Percentiles rank a stretch among this genome's conserved stretches.
Evolutionary conservation across 108 stramenopile genomes (phyloP).

Genomic region (Fragilaria crotonensis): DNA sequence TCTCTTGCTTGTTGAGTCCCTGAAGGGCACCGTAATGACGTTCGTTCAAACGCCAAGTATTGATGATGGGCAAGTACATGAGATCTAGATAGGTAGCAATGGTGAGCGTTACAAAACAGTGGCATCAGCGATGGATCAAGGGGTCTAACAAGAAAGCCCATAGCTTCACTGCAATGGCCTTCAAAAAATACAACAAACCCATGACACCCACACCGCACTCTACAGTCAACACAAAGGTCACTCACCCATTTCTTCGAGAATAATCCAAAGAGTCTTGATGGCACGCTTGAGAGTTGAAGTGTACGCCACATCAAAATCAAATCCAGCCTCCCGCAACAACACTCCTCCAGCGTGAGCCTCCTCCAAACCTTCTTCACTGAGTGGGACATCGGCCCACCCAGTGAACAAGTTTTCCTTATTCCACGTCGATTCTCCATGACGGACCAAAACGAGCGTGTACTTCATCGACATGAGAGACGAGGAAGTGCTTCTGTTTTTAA

Average conservation of each 20-base stretch:
- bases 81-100: too few species aligned
- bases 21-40: constrained; percentile 85
- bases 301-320: constrained; percentile 86
- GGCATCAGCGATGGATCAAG: background rate
- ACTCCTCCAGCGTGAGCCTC: constrained; percentile 86
- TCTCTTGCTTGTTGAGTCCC: constrained; percentile 97
- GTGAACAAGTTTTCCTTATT: constrained; percentile 87
- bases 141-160: background rate
- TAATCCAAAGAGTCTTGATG: constrained; percentile 82
- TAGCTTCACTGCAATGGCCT: background rate
- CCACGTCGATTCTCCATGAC: constrained; percentile 98
- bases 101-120: too few species aligned
- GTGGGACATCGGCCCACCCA: constrained; percentile 91
- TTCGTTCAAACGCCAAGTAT: constrained; percentile 92
- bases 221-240: too few species aligned
- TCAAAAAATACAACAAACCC: background rate
- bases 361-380: constrained; percentile 74
- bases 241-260: constrained; percentile 80
- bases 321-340: constrained; percentile 63
- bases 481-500: too few species aligned
- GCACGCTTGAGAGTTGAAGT: constrained; percentile 95
- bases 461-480: constrained; percentile 32
- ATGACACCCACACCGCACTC: background rate
- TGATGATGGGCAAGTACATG: constrained; percentile 89
- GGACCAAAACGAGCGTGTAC: constrained; percentile 62